Base-by-base conservation (phyloP, 352 stramenopile genomes). In the Globisporangium acanthophoron region DNA sequence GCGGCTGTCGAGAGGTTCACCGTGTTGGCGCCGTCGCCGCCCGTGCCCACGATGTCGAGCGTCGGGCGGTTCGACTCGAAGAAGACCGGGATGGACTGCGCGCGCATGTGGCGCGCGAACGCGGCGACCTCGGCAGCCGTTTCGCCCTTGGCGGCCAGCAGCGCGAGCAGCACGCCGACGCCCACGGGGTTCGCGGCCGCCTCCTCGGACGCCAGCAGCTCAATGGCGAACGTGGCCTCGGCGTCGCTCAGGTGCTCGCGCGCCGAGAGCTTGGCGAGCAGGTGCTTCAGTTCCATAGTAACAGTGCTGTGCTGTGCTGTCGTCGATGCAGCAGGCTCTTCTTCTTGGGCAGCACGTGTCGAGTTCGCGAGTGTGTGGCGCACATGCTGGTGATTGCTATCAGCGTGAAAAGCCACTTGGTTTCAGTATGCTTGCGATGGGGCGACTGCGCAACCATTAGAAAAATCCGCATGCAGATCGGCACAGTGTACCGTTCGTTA, bases 31-130 rank as follows among this genome's bases (percentile, higher is more conserved):
- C 97, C 97, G 67, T 99, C 97, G 52, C 97, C 97, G 52, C 97
- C 97, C 3, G 97, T 99, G 50, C 97, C 97, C 18, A 99, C 97
- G 66, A 99, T 99, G 71, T 99, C 97, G 13, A 99, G 76, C 37
- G 98, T 85, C 39, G 95, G 94, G 31, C 72, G 77, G 39, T 76
- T 62, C 1, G 76, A 78, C 68, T 69, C 52, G 53, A 90, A 61
- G 4, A 58, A 24, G 18, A 99, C 94, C 4, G 70, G 62, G 50
- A 97, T 79, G 52, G 91, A 97, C 21, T 97, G 87, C 21, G 81
- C 62, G 64, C 97, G 96, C 96, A 99, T 99, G 58, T 97, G 90
- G 45, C 83, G 78, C 44, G 98, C 96, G 71, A 99, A 98, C 21
- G 96, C 96, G 9, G 96, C 85, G 64, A 99, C 93, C 73, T 99